A percentile compares a stretch with the other conserved stretches of the same genome.
Conservation (phyloP, 2,329 filamentous ascomycete genomes). For the Aquanectria penicillioides region DNA sequence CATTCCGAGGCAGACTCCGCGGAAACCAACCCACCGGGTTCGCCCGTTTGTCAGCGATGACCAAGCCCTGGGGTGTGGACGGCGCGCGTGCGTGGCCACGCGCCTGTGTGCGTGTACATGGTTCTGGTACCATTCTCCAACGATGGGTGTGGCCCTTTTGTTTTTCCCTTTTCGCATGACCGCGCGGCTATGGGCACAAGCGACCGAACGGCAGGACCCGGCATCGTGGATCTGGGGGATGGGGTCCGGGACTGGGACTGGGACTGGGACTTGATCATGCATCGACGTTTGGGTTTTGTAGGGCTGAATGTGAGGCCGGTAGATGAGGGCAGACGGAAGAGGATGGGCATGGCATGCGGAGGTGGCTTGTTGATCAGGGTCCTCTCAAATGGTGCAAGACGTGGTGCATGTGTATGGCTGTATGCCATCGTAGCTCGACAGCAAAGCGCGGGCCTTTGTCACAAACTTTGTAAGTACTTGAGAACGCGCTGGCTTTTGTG, state of each 20-base stretch:
- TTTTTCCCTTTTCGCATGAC: no score
- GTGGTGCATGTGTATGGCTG: no score
- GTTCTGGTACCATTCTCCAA: no score
- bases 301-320: background rate
- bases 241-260: no score
- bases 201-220: constrained; percentile 11
- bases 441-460: no score
- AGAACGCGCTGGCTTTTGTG: no score
- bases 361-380: background rate
- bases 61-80: constrained; percentile 15
- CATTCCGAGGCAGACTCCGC: constrained; percentile 1
- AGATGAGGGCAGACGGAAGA: background rate
- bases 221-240: background rate
- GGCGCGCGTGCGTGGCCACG: background rate
- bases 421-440: no score
- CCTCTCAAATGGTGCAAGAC: background rate
- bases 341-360: background rate
- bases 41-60: constrained; percentile 29
- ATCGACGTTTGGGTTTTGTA: background rate
- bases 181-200: background rate
- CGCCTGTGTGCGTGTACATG: no score
- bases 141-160: no score
- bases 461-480: no score
- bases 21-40: background rate
- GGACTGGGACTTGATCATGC: background rate